A percentile compares a stretch with the other conserved stretches of the same genome.
Conservation (phyloP, 768 basidiomycete genomes). For the Russula emetica region DNA sequence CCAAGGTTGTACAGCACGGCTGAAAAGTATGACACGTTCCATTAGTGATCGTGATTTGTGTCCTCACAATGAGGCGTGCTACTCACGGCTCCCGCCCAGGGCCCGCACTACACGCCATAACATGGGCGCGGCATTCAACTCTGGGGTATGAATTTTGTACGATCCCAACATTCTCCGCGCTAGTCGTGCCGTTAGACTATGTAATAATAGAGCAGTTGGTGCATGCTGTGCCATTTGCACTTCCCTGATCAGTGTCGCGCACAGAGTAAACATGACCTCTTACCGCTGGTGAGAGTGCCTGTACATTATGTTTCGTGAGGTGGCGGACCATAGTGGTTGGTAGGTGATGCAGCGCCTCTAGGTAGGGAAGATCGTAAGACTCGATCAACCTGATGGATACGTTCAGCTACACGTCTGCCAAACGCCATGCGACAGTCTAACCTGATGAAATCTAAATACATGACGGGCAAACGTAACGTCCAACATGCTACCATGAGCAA, state of each 20-base stretch:
- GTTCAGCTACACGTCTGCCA: background rate
- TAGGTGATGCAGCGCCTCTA: conserved; percentile 62
- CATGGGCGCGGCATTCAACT: conserved; percentile 68
- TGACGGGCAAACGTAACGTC: conserved; percentile 71
- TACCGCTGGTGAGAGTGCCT: conserved; percentile 69
- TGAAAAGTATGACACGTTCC: conserved; percentile 31
- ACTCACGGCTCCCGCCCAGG: conserved; percentile 72
- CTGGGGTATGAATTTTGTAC: conserved; percentile 64
- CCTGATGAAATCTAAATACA: conserved; percentile 73
- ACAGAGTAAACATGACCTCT: conserved; percentile 29
- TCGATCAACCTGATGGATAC: conserved; percentile 58
- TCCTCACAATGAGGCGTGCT: conserved; percentile 20
- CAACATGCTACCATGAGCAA: conserved; percentile 74
- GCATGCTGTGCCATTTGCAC: conserved; percentile 42
- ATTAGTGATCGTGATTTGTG: conserved; percentile 17
- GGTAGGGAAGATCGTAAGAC: conserved; percentile 70
- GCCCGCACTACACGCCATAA: conserved; percentile 70
- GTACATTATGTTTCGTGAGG: conserved; percentile 64
- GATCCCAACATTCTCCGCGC: conserved; percentile 50
- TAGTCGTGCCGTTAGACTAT: conserved; percentile 57
- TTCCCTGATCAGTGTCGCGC: conserved; percentile 1
- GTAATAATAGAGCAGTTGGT: conserved; percentile 55
- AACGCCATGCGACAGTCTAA: conserved; percentile 30
- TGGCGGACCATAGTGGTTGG: conserved; percentile 60
- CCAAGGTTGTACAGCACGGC: conserved; percentile 63